Evolutionary conservation across 768 basidiomycete species (phyloP).

Genomic region (Russula virescens): DNA sequence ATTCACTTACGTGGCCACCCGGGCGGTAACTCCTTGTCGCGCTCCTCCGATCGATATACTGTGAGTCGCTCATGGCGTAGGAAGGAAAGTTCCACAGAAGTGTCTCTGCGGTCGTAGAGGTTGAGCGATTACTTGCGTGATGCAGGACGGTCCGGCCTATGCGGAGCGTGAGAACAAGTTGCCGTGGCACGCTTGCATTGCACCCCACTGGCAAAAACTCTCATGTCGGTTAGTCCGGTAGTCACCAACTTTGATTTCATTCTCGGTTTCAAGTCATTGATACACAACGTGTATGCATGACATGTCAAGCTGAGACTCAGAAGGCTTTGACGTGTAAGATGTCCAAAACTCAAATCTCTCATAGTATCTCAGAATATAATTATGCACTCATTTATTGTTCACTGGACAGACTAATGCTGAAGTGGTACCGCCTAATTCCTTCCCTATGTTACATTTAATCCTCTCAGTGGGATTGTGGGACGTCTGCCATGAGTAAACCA

Average conservation of each 20-base stretch:
- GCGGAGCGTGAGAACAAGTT: not conserved
- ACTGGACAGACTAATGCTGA: conserved; percentile 4
- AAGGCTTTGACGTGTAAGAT: not conserved
- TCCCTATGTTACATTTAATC: not conserved
- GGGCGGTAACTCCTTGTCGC: conserved; percentile 49
- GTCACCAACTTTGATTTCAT: not conserved
- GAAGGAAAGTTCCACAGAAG: not conserved
- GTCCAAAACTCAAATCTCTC: not conserved
- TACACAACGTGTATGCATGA: no score
- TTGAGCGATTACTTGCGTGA: no score
- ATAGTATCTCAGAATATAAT: not conserved
- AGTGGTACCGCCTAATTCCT: conserved; percentile 1
- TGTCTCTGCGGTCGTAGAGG: no score
- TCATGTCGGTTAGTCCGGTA: no score
- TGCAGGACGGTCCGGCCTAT: no score
- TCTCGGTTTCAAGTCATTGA: no score
- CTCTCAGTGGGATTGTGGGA: not conserved
- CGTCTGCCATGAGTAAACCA: not conserved
- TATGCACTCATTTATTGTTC: not conserved
- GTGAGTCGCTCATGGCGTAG: conserved; percentile 11
- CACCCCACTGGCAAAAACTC: no score
- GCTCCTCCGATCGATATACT: conserved; percentile 40
- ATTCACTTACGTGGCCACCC: conserved; percentile 41
- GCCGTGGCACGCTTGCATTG: no score
- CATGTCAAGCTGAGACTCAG: not conserved